Percentiles rank a stretch among this genome's conserved stretches.
phyloP scores from a whole-genome alignment of 192 early-diverging fungal genomes.

The Polychytrium aggregatum region DNA sequence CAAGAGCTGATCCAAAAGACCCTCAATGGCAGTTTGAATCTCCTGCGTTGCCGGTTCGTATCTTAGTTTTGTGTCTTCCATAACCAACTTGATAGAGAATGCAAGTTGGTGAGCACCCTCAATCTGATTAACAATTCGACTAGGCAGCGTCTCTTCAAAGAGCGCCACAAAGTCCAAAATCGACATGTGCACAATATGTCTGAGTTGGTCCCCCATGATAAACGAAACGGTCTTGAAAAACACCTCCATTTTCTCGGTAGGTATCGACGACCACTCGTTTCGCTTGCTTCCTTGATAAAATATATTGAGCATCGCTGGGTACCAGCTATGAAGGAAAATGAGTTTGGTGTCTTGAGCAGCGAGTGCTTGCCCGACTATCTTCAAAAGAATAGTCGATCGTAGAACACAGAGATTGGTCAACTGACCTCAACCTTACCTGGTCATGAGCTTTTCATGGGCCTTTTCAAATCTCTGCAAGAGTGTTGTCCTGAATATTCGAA shows the following conservation, averaged over 20 bases:
- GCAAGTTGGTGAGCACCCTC: slow-evolving; percentile 22
- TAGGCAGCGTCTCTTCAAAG: slow-evolving; percentile 24
- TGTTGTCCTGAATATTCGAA: slow-evolving; percentile 33
- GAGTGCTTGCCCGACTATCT: slow-evolving; percentile 2
- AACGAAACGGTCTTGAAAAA: slow-evolving; percentile 42
- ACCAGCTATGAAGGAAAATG: slow-evolving; percentile 31
- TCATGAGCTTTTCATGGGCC: slow-evolving; percentile 46
- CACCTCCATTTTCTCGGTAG: slow-evolving; percentile 33
- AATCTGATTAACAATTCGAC: slow-evolving; percentile 5
- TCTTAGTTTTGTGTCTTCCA: slow-evolving; percentile 30
- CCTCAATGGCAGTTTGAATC: slow-evolving; percentile 29
- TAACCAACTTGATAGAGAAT: slow-evolving; percentile 23
- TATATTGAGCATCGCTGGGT: slow-evolving; percentile 45
- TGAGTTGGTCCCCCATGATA: slow-evolving; percentile 37
- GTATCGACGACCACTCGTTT: slow-evolving; percentile 42
- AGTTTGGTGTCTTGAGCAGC: background rate
- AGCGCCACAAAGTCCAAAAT: slow-evolving; percentile 36
- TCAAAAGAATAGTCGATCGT: too few relatives aligned
- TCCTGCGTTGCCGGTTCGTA: slow-evolving; percentile 37
- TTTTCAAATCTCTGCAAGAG: slow-evolving; percentile 40
- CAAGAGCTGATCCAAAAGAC: slow-evolving; percentile 31
- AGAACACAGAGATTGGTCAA: too few relatives aligned
- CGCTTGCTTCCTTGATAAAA: slow-evolving; percentile 50
- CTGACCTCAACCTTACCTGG: slow-evolving; percentile 33
- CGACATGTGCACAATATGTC: slow-evolving; percentile 32